Base-by-base conservation (phyloP, 2,329 filamentous ascomycete species). In the Ambrosiella xylebori region DNA sequence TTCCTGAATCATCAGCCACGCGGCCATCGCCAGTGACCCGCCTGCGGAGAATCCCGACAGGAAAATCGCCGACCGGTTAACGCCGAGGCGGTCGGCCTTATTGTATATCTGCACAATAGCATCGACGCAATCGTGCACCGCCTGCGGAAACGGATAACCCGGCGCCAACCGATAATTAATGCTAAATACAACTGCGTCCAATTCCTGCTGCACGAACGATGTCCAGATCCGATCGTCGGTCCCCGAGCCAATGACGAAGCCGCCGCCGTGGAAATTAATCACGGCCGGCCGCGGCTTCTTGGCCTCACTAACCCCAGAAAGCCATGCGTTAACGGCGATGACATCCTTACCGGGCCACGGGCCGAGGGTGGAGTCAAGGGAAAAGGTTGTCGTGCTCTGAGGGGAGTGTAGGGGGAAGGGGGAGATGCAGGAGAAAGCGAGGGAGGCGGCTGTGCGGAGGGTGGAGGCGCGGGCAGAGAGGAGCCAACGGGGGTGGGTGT, bases 141-240 rank as follows among this genome's bases (percentile, higher is more conserved):
- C 76, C 0, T 76, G 77, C 0, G 82, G 82, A 64, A 83, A 85
- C 0, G 81, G 81, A 62, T 77, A 72, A 64, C 78, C 77, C 0
- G 83, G 83, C 0, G 82, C 81, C 1, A 85, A 74, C n/a, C 83
- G 76, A 65, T 86, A 86, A 64, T 84, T 80, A 63, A 84, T 79
- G 1, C 76, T 79, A 61, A 85, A 76, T 57, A 84, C 75, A 19
- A 85, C 71, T 36, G 77, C 79, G 56, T 78, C 74, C 11, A 77
- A 70, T 3, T 73, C 69, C 35, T 75, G 68, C 44, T 77, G 68
- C 2, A 82, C 75, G 40, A 74, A 70, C 3, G 75, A 71, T 5
- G 76, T 78, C 72, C 81, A 84, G 47, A 80, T 73, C 12, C 79
- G 76, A 64, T 85, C 82, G 65, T 85, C 79, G 3, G 78, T 81